A percentile compares a stretch with the other conserved stretches of the same genome.
phyloP scores from a whole-genome alignment of 164 flowering plant genomes.

The Echeveria elegans region DNA sequence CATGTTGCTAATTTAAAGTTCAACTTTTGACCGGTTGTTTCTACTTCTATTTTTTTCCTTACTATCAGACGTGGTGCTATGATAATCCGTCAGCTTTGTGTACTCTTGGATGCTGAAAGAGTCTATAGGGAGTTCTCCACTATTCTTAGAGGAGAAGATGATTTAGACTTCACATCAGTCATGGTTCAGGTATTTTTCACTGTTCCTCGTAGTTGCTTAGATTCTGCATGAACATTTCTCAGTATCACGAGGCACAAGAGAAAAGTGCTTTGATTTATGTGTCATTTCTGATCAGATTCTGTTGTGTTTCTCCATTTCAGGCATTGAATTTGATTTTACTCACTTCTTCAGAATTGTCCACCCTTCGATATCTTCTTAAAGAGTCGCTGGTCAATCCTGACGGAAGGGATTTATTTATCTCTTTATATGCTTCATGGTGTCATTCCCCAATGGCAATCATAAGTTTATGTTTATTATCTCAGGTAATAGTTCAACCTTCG shows the following conservation, averaged over 20 bases:
- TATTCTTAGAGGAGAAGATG: conserved; percentile 74
- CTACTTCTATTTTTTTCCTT: neutral
- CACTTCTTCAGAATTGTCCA: conserved; percentile 80
- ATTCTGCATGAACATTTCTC: neutral
- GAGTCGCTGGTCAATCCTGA: conserved; percentile 59
- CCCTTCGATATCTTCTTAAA: conserved; percentile 69
- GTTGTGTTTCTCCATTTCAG: conserved; percentile 32
- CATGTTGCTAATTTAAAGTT: neutral
- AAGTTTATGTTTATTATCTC: conserved; percentile 90
- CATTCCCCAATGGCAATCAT: conserved; percentile 95
- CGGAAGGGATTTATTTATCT: conserved; percentile 73
- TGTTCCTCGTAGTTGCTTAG: neutral
- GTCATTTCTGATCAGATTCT: neutral
- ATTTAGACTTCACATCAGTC: conserved; percentile 81
- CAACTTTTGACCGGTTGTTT: neutral
- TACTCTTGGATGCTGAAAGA: conserved; percentile 80
- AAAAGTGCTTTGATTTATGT: neutral
- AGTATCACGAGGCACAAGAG: neutral
- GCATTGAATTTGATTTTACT: conserved; percentile 91
- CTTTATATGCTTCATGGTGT: conserved; percentile 94
- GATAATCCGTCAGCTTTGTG: conserved; percentile 87
- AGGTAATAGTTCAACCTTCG: conserved; percentile 35
- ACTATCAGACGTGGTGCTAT: conserved; percentile 83
- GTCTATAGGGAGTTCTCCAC: conserved; percentile 79
- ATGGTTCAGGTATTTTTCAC: conserved; percentile 80